Base-by-base conservation (phyloP, 371 early-diverging fungal genomes). In the Lichtheimia ramosa region DNA sequence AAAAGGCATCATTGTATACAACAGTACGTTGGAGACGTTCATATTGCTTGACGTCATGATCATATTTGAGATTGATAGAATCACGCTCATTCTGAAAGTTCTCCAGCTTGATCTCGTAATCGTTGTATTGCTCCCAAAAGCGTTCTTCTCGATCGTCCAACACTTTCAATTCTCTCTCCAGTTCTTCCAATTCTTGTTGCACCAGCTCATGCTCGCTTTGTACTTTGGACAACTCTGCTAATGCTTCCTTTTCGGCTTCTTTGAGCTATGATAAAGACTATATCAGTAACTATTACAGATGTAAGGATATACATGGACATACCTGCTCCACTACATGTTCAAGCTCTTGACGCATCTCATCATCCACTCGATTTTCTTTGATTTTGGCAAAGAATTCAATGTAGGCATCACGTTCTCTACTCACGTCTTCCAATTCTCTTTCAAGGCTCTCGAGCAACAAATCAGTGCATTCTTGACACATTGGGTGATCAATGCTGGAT, bases 1-100 rank as follows among this genome's bases (percentile, higher is more conserved):
- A 87, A 68, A 96, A 96, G 0, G 93, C 86, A 68, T 97, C 97
- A 65, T 95, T 94, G 75, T 88, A 94, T 2, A 97, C 95, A 49
- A 93, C 94, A 5, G 96, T 95, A 62, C 89, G 92, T 69, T 92
- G 91, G 10, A 97, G 79, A 59, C 85, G 79, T 27, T 92, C 92
- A 20, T 95, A 83, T 63, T 92, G 90, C 46, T 79, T 74, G 2
- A 87, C 76, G 52, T 90, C 92, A 59, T 87, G 83, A 56, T 92
- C 93, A 61, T 90, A 91, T 63, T 85, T 87, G 43, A 89, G 68
- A 53, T 91, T 89, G 48, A 93, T 73, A 24, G 91, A 86, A 58
- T 93, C 92, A 42, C 91, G 82, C 66, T 95, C 93, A 28, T 86
- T 82, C 58, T 90, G 87, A 64, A 89, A 88, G 14, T 64, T 61